phyloP scores from a whole-genome alignment of 352 stramenopile genomes.

The Thalassiosira livingstoniorum region DNA sequence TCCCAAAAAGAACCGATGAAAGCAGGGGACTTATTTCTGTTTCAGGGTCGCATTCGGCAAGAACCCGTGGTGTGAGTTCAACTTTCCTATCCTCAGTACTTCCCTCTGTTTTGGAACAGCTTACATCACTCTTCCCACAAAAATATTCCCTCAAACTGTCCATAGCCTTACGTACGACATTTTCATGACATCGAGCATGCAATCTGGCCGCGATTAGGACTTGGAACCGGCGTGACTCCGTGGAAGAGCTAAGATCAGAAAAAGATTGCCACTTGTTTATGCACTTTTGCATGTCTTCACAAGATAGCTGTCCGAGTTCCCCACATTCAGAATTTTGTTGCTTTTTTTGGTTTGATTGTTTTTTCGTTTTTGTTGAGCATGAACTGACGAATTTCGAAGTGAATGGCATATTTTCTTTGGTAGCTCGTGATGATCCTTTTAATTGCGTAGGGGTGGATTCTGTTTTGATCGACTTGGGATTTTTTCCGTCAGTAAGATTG shows the following conservation, averaged over 20 bases:
- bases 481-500: conserved; percentile 2
- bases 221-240: conserved; percentile 72
- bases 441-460: background rate
- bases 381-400: background rate
- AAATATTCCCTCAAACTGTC: conserved; percentile 44
- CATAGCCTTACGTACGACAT: conserved; percentile 67
- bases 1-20: conserved; percentile 71
- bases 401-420: background rate
- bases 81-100: too few relatives aligned
- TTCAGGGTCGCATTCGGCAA: conserved; percentile 55
- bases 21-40: conserved; percentile 58
- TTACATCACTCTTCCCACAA: conserved; percentile 20
- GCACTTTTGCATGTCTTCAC: conserved; percentile 6
- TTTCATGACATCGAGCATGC: conserved; percentile 75
- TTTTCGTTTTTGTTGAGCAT: background rate
- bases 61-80: conserved; percentile 38
- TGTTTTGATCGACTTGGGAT: background rate
- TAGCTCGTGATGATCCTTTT: background rate
- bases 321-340: conserved; percentile 3
- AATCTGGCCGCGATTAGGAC: conserved; percentile 72
- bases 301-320: background rate
- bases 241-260: conserved; percentile 46
- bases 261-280: conserved; percentile 69
- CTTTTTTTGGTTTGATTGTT: background rate
- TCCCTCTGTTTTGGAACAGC: too few relatives aligned